Evolutionary conservation across 1,284 basidiomycete genomes (phyloP), one percentile per base, ranked within the genome.

Genomic region (Vanrija sp.): DNA sequence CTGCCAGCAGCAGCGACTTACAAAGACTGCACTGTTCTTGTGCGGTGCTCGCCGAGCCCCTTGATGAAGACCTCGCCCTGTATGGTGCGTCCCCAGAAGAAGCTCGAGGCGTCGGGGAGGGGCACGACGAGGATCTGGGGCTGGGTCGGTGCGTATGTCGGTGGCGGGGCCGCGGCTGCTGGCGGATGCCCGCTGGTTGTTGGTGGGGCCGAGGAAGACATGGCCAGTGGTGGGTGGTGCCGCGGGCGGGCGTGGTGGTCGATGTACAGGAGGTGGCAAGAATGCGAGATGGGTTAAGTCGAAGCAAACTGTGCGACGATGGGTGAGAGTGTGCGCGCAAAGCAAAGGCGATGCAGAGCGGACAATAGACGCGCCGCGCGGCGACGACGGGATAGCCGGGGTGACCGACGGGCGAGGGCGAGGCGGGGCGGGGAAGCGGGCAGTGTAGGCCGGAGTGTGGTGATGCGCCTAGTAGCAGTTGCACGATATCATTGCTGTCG

Each of bases 51-150:
- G 5, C 72, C 72, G 16, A 74, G 56, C 7, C 72, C 72, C 47
- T 74, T 74, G 39, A 72, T 71, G 53, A 67, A 74, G 19, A 74
- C 63, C 47, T 74, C 72, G 38, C 72, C 72, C 47, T 74, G 72
- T 10, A 74, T 62, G 0, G 65, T 68, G 41, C 59, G 52, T 15
- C 69, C 72, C 63, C 66, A 69, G 60, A 72, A 72, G 64, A 72
- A 74, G 51, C 65, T 68, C 35, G 69, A 56, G 4, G 69, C 59
- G 42, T 74, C 72, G 9, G 71, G 71, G 35, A 74, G 56, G 23
- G 71, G 71, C 1, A 66, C 59, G 35, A 73, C 59, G 19, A 74
- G 63, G 46, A 74, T 71, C 56, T 74, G 72, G 6, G 72, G 72
- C 41, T 71, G 68, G n/a, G 64, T 61, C 4, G 66, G 53, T 9